Evolutionary conservation across 345 rosid species (phyloP).

Genomic region (Lagerstroemia speciosa): DNA sequence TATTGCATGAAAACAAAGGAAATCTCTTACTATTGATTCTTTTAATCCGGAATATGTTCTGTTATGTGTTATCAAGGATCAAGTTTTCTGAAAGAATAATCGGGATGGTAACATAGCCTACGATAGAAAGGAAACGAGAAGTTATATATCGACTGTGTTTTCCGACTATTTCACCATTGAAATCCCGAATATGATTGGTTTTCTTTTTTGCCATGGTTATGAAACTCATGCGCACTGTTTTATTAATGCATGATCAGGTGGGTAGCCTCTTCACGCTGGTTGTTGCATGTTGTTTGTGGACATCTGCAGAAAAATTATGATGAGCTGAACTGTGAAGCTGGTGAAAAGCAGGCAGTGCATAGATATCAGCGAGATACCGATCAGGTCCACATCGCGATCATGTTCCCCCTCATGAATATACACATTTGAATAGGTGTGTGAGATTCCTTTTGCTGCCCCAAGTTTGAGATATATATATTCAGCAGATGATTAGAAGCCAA

Average conservation of each 20-base stretch:
- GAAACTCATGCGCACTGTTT: background rate
- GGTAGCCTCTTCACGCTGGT: background rate
- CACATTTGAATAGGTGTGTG: too few relatives aligned
- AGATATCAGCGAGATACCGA: background rate
- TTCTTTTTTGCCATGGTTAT: background rate
- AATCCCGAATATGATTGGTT: too few relatives aligned
- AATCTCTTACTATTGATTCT: too few relatives aligned
- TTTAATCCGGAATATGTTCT: too few relatives aligned
- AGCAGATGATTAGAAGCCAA: background rate
- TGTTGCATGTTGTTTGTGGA: background rate
- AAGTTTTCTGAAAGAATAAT: too few relatives aligned
- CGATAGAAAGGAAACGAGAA: too few relatives aligned
- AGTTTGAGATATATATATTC: background rate
- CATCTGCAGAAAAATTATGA: background rate
- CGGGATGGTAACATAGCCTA: too few relatives aligned
- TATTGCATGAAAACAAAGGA: too few relatives aligned
- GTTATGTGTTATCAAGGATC: too few relatives aligned
- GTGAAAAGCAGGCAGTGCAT: conserved; percentile 1
- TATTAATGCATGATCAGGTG: background rate
- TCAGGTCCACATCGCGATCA: background rate
- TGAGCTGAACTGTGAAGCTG: background rate
- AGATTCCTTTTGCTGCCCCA: conserved; percentile 2
- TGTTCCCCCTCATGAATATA: background rate
- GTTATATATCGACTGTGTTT: too few relatives aligned
- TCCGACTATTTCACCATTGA: too few relatives aligned